Conservation (phyloP, 805 yeast genomes). For the Kuraishia cidri region DNA sequence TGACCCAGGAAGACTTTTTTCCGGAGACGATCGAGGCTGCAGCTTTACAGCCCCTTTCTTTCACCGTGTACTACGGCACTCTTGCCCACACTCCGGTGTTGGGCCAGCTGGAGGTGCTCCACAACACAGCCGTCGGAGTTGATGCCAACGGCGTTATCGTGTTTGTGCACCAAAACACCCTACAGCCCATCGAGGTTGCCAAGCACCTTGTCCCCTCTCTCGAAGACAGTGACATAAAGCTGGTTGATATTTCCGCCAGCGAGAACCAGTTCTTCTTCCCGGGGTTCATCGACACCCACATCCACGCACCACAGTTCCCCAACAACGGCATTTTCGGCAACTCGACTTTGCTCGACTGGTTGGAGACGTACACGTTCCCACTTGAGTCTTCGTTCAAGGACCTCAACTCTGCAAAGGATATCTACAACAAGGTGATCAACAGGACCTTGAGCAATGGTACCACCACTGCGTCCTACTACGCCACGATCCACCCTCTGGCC, state of each 20-base stretch:
- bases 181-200: conserved; percentile 17
- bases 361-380: conserved; percentile 81
- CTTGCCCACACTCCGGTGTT: conserved; percentile 63
- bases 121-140: conserved; percentile 57
- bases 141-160: conserved; percentile 44
- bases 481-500: conserved; percentile 76
- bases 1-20: conserved; percentile 4
- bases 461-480: conserved; percentile 86
- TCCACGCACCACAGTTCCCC: conserved; percentile 81
- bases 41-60: conserved; percentile 9
- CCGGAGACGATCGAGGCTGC: conserved; percentile 9
- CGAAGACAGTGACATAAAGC: conserved; percentile 12
- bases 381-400: conserved; percentile 64
- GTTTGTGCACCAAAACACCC: conserved; percentile 16
- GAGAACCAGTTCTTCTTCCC: conserved; percentile 62
- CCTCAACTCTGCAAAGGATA: conserved; percentile 40
- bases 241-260: conserved; percentile 24
- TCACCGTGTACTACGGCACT: conserved; percentile 55
- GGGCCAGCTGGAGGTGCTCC: conserved; percentile 45
- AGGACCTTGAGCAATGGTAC: conserved; percentile 77
- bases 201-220: conserved; percentile 8
- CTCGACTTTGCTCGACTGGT: conserved; percentile 84
- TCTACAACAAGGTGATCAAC: conserved; percentile 60
- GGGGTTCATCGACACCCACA: conserved; percentile 77
- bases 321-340: conserved; percentile 80